phyloP scores from a whole-genome alignment of 495 filamentous ascomycete genomes.

The Neurospora sp. region DNA sequence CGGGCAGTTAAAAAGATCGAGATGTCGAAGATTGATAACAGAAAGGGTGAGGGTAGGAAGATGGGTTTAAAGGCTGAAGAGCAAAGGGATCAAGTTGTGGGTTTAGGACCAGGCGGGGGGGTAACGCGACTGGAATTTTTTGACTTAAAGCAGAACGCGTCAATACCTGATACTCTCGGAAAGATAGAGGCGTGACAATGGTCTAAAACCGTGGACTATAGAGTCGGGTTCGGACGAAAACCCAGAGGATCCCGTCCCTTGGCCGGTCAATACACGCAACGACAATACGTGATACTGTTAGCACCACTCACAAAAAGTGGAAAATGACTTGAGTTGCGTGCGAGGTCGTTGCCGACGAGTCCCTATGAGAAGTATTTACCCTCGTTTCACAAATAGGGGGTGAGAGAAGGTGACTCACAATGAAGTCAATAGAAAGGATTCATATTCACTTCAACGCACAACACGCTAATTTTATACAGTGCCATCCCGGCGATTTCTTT shows the following conservation, averaged over 20 bases:
- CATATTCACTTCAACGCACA: constrained; percentile 2
- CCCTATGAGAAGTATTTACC: neutral
- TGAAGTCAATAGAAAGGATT: neutral
- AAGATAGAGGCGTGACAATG: neutral
- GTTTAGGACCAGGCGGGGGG: neutral
- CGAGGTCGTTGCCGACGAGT: neutral
- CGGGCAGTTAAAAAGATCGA: neutral
- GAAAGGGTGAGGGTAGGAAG: neutral
- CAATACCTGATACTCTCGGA: neutral
- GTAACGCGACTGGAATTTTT: neutral
- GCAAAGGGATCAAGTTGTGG: neutral
- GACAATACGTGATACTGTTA: neutral
- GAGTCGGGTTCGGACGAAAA: neutral
- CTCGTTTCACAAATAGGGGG: neutral
- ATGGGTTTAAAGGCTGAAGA: neutral
- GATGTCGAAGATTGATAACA: neutral
- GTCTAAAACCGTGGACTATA: neutral
- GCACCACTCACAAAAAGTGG: neutral
- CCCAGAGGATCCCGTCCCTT: neutral
- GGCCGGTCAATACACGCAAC: neutral
- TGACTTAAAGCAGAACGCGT: neutral
- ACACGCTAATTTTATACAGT: constrained; percentile 16
- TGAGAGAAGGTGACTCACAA: neutral
- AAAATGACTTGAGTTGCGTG: neutral
- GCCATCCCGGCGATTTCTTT: constrained; percentile 10